These are phyloP conservation scores for Bondarzewia mesenterica DNA, from an alignment of 1,284 basidiomycete species.

Conservation along the genomic window DNA sequence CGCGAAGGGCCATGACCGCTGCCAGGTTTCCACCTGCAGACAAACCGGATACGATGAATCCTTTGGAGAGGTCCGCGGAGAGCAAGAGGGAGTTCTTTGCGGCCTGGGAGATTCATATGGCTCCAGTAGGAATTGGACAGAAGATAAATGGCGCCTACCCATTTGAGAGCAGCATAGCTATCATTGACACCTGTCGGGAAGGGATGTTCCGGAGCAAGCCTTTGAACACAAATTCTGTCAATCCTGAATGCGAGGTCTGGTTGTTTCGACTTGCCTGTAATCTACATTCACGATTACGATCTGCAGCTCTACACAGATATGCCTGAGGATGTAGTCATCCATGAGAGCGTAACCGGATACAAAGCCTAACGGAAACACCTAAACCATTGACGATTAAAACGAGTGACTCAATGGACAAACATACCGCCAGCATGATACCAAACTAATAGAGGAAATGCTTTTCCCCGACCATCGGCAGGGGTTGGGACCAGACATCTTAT, in stretches of 20 bases:
- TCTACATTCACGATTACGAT: conserved; percentile 15
- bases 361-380: conserved; percentile 2
- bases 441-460: conserved; percentile 6
- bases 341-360: conserved; percentile 10
- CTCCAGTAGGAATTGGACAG: neutral
- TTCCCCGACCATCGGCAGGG: neutral
- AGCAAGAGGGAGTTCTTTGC: conserved; percentile 7
- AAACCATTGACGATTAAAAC: neutral
- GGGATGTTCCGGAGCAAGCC: conserved; percentile 30
- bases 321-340: conserved; percentile 15
- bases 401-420: neutral
- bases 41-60: conserved; percentile 14
- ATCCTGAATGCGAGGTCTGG: neutral
- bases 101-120: conserved; percentile 3
- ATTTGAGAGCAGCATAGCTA: conserved; percentile 25
- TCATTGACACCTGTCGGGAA: conserved; percentile 32
- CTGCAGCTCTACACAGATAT: conserved; percentile 8
- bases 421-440: conserved; percentile 12
- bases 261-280: neutral
- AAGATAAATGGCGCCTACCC: conserved; percentile 13
- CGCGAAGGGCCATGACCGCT: conserved; percentile 10
- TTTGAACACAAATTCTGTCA: neutral
- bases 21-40: conserved; percentile 17
- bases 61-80: conserved; percentile 10
- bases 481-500: conserved; percentile 1